Conservation (phyloP, 1,139 yeast genomes). For the Yamadazyma mexicana region DNA sequence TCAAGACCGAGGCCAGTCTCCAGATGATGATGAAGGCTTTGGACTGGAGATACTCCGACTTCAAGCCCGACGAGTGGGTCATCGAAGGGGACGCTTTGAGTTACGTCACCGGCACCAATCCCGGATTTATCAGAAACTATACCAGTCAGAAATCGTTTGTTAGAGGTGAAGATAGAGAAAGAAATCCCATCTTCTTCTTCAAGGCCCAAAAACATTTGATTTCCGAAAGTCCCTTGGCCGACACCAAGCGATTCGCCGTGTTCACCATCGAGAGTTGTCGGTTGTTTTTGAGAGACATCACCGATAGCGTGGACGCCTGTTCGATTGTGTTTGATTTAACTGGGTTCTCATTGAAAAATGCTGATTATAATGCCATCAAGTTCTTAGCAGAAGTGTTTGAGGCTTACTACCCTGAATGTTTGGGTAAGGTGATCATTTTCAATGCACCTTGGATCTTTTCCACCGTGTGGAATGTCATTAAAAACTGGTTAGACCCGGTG, state of each 20-base stretch:
- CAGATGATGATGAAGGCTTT: slow-evolving; percentile 38
- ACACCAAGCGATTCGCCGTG: slow-evolving; percentile 41
- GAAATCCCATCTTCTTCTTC: slow-evolving; percentile 40
- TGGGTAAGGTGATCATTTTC: slow-evolving; percentile 74
- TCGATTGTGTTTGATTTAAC: slow-evolving; percentile 47
- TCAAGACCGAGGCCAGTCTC: slow-evolving; percentile 32
- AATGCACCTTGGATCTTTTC: slow-evolving; percentile 90
- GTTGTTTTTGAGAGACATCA: slow-evolving; percentile 35
- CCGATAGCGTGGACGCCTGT: slow-evolving; percentile 36
- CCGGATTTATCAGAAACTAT: slow-evolving; percentile 40
- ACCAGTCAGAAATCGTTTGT: slow-evolving; percentile 40
- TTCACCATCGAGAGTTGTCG: slow-evolving; percentile 43
- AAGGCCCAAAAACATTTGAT: slow-evolving; percentile 43
- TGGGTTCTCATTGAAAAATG: slow-evolving; percentile 70
- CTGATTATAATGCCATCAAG: slow-evolving; percentile 82
- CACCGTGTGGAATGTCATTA: slow-evolving; percentile 82
- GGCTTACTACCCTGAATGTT: slow-evolving; percentile 84
- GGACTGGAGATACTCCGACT: slow-evolving; percentile 35
- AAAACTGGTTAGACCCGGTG: slow-evolving; percentile 78
- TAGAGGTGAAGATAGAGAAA: slow-evolving; percentile 38
- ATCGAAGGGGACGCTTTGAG: slow-evolving; percentile 43
- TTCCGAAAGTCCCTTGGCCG: slow-evolving; percentile 39
- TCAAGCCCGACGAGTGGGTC: slow-evolving; percentile 32
- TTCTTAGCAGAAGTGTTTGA: slow-evolving; percentile 77
- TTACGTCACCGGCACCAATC: slow-evolving; percentile 29